Base-by-base conservation (phyloP, 495 filamentous ascomycete genomes). In the Neurospora tetrasperma region DNA sequence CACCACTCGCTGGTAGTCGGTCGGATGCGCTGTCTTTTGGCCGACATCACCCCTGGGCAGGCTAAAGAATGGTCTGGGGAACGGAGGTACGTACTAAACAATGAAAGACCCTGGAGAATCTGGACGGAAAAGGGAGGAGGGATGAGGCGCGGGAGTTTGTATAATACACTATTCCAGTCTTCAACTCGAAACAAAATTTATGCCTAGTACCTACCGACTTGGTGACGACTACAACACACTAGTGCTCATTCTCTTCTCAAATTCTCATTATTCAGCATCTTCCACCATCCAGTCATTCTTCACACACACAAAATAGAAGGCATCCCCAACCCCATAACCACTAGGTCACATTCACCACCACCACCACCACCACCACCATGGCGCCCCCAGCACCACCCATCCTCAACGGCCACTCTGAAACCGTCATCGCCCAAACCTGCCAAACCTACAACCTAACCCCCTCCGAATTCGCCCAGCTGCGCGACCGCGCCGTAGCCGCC, bases 391-490 rank as follows among this genome's bases (percentile, higher is more conserved):
- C 71, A 39, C 72, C 69, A 16, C 31, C 54, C 48, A 79, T 71
- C 73, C 70, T 76, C 71, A 80, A 80, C 23, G 73, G 73, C 71
- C 48, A 75, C 31, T 78, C 81, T 72, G 62, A 72, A 0, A 2
- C 75, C 7, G 71, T 73, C 71, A 74, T 83, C n/a, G 41, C 74
- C 39, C 12, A 77, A 9, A 78, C 78, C 42, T 84, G 83, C 80
- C 35, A 74, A 10, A 71, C 79, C 48, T 82, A 88, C 79, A 79
- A 83, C 46, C 83, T 95, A 14, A 85, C 88, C 6, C 76, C 81
- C 8, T 76, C 81, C 39, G 89, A 95, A 77, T 87, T 95, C 76
- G 72, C 83, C 71, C 83, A 83, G 41, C 88, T 97, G 54, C 86
- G 85, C 12, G 75, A 79, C 39, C 86, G 86, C 75, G 88, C 89